Percentiles rank a stretch among this genome's conserved stretches.
Evolutionary conservation across 164 flowering plant genomes (phyloP).

Genomic region (Akebia trifoliata): DNA sequence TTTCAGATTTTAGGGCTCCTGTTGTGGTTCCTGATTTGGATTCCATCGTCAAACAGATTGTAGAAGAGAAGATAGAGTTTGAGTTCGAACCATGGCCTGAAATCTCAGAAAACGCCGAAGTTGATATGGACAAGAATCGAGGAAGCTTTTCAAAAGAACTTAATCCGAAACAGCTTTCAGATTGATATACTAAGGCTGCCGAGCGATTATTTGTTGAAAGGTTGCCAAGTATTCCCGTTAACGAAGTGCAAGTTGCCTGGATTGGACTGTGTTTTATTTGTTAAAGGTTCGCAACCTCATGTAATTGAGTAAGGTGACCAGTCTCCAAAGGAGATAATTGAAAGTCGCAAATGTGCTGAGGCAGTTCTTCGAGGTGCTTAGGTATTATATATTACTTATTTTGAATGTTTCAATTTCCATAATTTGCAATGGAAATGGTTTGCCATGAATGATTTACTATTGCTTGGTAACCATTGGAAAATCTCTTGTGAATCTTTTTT

Average conservation of each 20-base stretch:
- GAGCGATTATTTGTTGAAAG: constrained; percentile 12
- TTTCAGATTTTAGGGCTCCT: no score
- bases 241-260: constrained; percentile 66
- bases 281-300: constrained; percentile 81
- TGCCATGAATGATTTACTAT: no score
- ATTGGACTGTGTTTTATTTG: constrained; percentile 71
- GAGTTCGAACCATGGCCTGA: no score
- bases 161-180: constrained; percentile 1
- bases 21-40: no score
- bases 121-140: constrained; percentile 7
- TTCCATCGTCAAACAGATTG: no score
- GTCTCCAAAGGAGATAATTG: constrained; percentile 74
- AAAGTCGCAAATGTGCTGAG: constrained; percentile 95
- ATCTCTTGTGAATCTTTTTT: no score
- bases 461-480: no score
- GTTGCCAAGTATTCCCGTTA: constrained; percentile 19
- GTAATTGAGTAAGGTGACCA: constrained; percentile 44
- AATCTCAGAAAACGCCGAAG: constrained; percentile 11
- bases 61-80: no score
- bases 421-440: no score
- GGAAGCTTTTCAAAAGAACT: constrained; percentile 11
- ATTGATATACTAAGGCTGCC: constrained; percentile 2
- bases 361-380: constrained; percentile 98
- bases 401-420: no score
- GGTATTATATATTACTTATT: constrained; percentile 36